Base-by-base conservation (phyloP, 2,329 filamentous ascomycete species). In the Trichoderma lentiforme region DNA sequence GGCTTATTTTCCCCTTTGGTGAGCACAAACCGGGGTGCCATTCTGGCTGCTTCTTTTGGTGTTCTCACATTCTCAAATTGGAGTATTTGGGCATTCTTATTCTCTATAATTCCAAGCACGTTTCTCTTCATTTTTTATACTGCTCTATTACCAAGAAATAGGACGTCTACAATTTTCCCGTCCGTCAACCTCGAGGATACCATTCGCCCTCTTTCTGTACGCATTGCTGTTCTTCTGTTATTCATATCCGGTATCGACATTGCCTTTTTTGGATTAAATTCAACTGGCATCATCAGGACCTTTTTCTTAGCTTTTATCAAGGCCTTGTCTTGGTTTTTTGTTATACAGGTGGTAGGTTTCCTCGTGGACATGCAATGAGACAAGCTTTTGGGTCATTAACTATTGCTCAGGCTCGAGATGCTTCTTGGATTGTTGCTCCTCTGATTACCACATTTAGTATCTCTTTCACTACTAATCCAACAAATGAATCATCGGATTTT, bases 251-350 rank as follows among this genome's bases (percentile, higher is more conserved):
- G n/a, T n/a, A n/a, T 75, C 0, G 76, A 82, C 53, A 60, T 60
- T 0, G 28, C 76, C 3, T 15, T 75, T 0, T 73, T 80, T 30
- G 81, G 79, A 0, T 73, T 79, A 2, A 75, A 76, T 0, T 72
- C 69, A 4, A 73, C 68, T 3, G 56, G 74, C 0, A 6, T 77
- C 11, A 39, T 72, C 3, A 43, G 73, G 1, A 73, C 74, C 0
- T 7, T 82, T 0, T 15, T 73, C 0, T 51, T 81, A 2, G 81
- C 78, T 0, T 26, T 78, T 0, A 60, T 74, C 0, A 84, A 83
- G 26, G 78, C 79, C 0, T 71, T 76, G 0, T 75, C 77, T 2
- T 85, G 82, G 82, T 81, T 77, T 68, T 83, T 80, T 32, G 75
- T 74, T 0, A 77, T 80, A 3, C 76, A 78, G 57, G 73, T 77